phyloP scores from a whole-genome alignment of 805 yeast species.

The Priceomyces melissophilus region DNA sequence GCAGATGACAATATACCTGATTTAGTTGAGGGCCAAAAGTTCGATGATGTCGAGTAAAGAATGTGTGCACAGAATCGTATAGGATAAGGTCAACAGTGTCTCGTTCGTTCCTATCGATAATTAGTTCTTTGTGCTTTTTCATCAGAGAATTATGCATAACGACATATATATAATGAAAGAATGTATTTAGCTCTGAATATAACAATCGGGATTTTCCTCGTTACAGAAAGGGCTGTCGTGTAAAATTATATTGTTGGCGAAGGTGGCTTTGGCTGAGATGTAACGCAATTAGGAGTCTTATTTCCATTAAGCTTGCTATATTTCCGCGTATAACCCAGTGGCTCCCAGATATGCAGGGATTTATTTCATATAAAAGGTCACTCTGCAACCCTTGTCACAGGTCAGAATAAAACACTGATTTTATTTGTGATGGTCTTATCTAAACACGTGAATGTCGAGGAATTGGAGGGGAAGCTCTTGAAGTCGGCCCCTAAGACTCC shows the following conservation, averaged over 20 bases:
- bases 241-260: no score
- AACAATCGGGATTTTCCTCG: not conserved
- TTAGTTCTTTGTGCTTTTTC: not conserved
- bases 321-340: no score
- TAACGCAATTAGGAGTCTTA: no score
- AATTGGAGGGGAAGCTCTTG: constrained; percentile 33
- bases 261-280: no score
- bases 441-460: constrained; percentile 44
- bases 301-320: no score
- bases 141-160: constrained; percentile 4
- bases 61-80: not conserved
- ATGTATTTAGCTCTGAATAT: constrained; percentile 5
- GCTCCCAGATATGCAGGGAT: no score
- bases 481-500: constrained; percentile 18
- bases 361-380: no score
- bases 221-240: no score
- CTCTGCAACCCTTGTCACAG: no score
- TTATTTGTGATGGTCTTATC: constrained; percentile 37
- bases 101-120: not conserved
- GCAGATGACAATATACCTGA: constrained; percentile 68
- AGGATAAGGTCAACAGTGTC: constrained; percentile 1
- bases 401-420: no score
- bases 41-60: constrained; percentile 55
- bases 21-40: constrained; percentile 85
- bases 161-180: constrained; percentile 5